Percentiles rank a stretch among this genome's conserved stretches.
Conservation (phyloP, 768 basidiomycete species). For the Hericium erinaceus region DNA sequence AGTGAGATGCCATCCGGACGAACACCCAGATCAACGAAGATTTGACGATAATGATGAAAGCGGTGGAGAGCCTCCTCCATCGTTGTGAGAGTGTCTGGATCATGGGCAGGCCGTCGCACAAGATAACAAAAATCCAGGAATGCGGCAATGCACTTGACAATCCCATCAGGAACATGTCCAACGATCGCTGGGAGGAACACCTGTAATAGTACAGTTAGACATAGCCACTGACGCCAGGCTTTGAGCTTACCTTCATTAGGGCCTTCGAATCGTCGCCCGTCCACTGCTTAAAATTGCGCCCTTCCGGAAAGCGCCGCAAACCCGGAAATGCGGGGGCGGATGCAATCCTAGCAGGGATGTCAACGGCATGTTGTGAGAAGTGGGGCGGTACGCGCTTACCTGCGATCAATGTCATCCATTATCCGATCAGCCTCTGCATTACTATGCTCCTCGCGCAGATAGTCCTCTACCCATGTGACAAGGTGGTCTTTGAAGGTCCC, state of each 20-base stretch:
- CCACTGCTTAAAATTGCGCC: slow-evolving; percentile 16
- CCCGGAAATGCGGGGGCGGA: slow-evolving; percentile 11
- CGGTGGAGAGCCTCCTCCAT: slow-evolving; percentile 10
- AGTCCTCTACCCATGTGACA: slow-evolving; percentile 23
- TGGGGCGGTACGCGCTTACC: slow-evolving; percentile 8
- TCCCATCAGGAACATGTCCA: slow-evolving; percentile 1
- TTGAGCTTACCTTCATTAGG: slow-evolving; percentile 14
- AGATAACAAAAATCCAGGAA: slow-evolving; percentile 21
- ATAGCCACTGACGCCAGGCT: neutral
- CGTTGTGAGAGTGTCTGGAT: neutral
- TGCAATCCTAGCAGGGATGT: slow-evolving; percentile 13
- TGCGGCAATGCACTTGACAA: slow-evolving; percentile 7
- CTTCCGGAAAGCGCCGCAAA: slow-evolving; percentile 11
- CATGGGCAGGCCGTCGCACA: slow-evolving; percentile 2
- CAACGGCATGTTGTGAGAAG: no score
- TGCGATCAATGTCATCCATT: slow-evolving; percentile 23
- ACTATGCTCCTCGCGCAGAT: slow-evolving; percentile 11
- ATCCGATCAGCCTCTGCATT: slow-evolving; percentile 13
- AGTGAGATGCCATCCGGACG: slow-evolving; percentile 14
- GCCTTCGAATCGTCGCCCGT: slow-evolving; percentile 18
- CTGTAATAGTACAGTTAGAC: neutral
- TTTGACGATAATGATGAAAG: slow-evolving; percentile 8
- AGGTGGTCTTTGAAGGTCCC: slow-evolving; percentile 29
- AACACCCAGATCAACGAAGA: slow-evolving; percentile 12
- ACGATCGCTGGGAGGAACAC: slow-evolving; percentile 14